phyloP scores from a whole-genome alignment of 177 flowering plant genomes.

The Tripterygium wilfordii region DNA sequence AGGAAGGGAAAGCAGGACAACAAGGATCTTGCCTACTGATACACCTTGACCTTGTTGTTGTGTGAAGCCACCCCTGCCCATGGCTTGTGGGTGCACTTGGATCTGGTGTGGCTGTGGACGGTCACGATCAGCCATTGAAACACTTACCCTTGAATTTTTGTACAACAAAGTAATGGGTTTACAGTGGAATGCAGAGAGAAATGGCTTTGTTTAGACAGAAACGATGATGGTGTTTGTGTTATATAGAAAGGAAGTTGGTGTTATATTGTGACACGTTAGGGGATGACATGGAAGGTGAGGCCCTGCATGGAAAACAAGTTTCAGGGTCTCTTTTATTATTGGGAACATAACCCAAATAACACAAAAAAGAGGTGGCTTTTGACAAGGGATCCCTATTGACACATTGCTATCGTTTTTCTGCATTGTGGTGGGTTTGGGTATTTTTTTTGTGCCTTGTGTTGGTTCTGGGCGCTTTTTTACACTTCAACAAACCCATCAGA shows the following conservation, averaged over 20 bases:
- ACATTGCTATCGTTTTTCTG: neutral
- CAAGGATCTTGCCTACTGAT: slow-evolving; percentile 31
- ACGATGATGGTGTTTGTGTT: neutral
- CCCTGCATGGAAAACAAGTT: slow-evolving; percentile 45
- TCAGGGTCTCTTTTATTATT: slow-evolving; percentile 13
- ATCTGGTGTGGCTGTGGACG: slow-evolving; percentile 33
- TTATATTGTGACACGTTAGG: slow-evolving; percentile 22
- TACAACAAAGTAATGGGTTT: no score
- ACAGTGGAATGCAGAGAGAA: no score
- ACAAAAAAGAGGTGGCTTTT: neutral
- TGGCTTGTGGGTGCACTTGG: slow-evolving; percentile 39
- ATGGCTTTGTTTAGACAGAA: no score
- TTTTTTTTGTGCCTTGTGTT: no score
- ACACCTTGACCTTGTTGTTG: slow-evolving; percentile 22
- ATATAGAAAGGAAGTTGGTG: slow-evolving; percentile 6
- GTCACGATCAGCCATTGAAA: slow-evolving; percentile 20
- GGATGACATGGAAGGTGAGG: slow-evolving; percentile 18
- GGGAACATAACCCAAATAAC: neutral
- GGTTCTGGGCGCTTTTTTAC: no score
- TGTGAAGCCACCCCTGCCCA: slow-evolving; percentile 4
- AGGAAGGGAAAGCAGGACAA: slow-evolving; percentile 35
- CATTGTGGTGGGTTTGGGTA: neutral
- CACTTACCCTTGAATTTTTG: no score
- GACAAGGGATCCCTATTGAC: neutral
- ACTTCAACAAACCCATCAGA: no score